Evolutionary conservation across 2,329 filamentous ascomycete species (phyloP).

Genomic region (Fusarium vanettenii): DNA sequence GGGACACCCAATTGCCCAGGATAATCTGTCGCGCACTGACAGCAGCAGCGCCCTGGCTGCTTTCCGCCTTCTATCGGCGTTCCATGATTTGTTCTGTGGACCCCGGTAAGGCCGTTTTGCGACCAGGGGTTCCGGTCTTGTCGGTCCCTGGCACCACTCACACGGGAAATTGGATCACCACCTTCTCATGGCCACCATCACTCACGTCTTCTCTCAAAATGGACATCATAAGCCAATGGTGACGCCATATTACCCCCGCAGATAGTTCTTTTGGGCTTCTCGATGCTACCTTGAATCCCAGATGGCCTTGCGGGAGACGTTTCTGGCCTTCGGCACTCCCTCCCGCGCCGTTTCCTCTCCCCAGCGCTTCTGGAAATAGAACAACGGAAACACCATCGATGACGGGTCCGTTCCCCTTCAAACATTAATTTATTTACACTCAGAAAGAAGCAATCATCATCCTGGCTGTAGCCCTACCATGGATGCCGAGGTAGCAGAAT

Average conservation of each 20-base stretch:
- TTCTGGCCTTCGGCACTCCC: constrained; percentile 24
- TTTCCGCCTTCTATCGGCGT: constrained; percentile 25
- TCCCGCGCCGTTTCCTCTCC: constrained; percentile 25
- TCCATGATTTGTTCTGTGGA: constrained; percentile 42
- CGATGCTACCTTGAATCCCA: constrained; percentile 21
- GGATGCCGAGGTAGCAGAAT: constrained; percentile 8
- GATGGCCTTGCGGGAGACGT: constrained; percentile 19
- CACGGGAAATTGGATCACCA: constrained; percentile 43
- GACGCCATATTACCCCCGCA: constrained; percentile 31
- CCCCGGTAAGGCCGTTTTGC: constrained; percentile 40
- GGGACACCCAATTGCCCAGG: neutral
- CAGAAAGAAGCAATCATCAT: constrained; percentile 30
- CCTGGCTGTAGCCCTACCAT: constrained; percentile 35
- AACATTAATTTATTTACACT: constrained; percentile 40
- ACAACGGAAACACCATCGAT: constrained; percentile 33
- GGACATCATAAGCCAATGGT: constrained; percentile 42
- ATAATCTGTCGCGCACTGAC: constrained; percentile 36
- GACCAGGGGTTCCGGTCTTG: constrained; percentile 29
- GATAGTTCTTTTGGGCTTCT: constrained; percentile 29
- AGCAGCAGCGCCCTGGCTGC: constrained; percentile 5
- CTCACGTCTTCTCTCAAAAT: constrained; percentile 35
- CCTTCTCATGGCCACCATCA: constrained; percentile 26
- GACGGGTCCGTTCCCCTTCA: constrained; percentile 35
- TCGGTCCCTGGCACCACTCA: constrained; percentile 32
- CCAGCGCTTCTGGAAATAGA: constrained; percentile 42